Evolutionary conservation across 257 asterid genomes (phyloP), one percentile per base, ranked within the genome.

Genomic region (Nicotiana knightiana): DNA sequence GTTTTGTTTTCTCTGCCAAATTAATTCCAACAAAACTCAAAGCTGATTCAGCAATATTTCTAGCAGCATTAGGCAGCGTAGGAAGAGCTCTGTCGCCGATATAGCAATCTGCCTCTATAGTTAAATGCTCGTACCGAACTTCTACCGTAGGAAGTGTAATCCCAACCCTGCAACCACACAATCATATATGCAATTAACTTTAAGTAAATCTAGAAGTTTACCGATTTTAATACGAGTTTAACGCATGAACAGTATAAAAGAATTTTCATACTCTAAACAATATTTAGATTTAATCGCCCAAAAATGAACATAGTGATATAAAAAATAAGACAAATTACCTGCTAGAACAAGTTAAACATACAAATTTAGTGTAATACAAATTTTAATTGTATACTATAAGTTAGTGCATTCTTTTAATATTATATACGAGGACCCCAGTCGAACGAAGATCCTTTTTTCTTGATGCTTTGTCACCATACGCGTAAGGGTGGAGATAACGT

Each of bases 41-140:
- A 51, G 82, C 85, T 1, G 88, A 84, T 63, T 89, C 94, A 1
- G 75, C 86, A 4, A 85, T 35, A 82, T 90, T 92, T 35, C 93
- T 83, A 0, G 86, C 84, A 2, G 90, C 87, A 3, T 91, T 93
- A 51, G 92, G 91, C 76, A 91, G 81, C 17, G 95, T 88, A 0
- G 97, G 97, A 10, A 91, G 93, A 81, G 95, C 94, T 84, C 95
- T 88, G 37, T 90, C 89, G 2, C 97, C 93, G 9, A 90, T 76
- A 30, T 85, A 71, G 59, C 95, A 87, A 83, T 93, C 88, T 2
- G 91, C 97, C 59, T 85, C 93, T 3, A 92, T 66, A 0, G 86
- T 91, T 80, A 93, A 89, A 82, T 87, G 86, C 83, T 89, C 84
- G 79, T 82, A 93, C 83, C 95, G 85, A 2, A 93, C 94, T 84